Percentiles rank a stretch among this genome's conserved stretches.
Evolutionary conservation across 108 stramenopile genomes (phyloP).

Genomic region (Discostella stelligeroides): DNA sequence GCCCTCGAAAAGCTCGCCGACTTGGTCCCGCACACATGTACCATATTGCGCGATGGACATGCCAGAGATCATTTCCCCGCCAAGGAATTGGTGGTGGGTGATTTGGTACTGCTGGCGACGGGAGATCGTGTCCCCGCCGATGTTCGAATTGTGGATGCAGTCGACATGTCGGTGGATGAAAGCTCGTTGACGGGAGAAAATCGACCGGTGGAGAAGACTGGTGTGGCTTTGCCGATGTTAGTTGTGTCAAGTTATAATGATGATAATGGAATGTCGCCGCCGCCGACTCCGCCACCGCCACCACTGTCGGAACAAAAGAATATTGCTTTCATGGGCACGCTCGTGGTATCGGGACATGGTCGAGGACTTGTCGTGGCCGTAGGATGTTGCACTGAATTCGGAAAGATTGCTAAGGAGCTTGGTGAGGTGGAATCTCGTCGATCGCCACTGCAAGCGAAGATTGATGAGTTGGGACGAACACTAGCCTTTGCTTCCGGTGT

Average conservation of each 20-base stretch:
- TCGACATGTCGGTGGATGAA: slow-evolving; percentile 87
- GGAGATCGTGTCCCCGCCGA: slow-evolving; percentile 98
- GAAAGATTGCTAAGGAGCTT: slow-evolving; percentile 87
- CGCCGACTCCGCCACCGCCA: slow-evolving; percentile 31
- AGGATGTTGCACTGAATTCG: slow-evolving; percentile 90
- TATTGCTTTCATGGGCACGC: slow-evolving; percentile 93
- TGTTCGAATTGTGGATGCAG: slow-evolving; percentile 81
- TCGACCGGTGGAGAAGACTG: slow-evolving; percentile 79
- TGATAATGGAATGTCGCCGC: slow-evolving; percentile 25
- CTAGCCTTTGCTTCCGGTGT: slow-evolving; percentile 79
- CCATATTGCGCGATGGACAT: slow-evolving; percentile 82
- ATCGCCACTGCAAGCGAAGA: slow-evolving; percentile 93
- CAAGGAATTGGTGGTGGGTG: slow-evolving; percentile 91
- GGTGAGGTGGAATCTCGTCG: slow-evolving; percentile 73
- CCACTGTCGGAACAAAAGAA: slow-evolving; percentile 86
- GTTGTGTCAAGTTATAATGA: too few species aligned
- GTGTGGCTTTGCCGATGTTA: slow-evolving; percentile 13
- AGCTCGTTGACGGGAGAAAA: slow-evolving; percentile 92
- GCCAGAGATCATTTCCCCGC: slow-evolving; percentile 77
- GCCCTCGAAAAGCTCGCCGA: slow-evolving; percentile 87
- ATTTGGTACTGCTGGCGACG: slow-evolving; percentile 85
- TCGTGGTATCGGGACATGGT: slow-evolving; percentile 90
- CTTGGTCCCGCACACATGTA: slow-evolving; percentile 87
- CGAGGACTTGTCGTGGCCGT: slow-evolving; percentile 89
- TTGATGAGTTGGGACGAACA: slow-evolving; percentile 93